Base-by-base conservation (phyloP, 2,329 filamentous ascomycete species). In the Pyrenophora graminea region DNA sequence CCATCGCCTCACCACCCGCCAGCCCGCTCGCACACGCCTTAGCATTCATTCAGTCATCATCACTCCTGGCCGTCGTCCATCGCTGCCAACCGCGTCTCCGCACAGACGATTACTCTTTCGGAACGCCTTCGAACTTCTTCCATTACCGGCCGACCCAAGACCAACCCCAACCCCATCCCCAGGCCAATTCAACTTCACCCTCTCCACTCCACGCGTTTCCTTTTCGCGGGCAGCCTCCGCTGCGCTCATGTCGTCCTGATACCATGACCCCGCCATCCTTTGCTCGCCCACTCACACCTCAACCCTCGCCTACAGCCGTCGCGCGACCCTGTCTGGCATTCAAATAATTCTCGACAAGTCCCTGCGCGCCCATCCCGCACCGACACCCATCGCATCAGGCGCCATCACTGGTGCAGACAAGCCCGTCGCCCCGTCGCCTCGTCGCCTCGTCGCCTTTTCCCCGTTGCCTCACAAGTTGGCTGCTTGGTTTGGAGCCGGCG, bases 381-480 rank as follows among this genome's bases (percentile, higher is more conserved):
- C 51, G 37, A 12, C 41, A 13, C 23, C 42, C 47, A 31, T 39
- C 45, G 39, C 44, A 12, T 18, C 43, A 18, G 41, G 15, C 55
- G 30, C 33, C 39, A 38, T 40, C 38, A 42, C 46, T 25, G 43
- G 18, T 21, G n/a, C 34, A 34, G 36, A 19, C 12, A 37, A 37
- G 42, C 51, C 32, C 39, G 42, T 36, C 54, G 47, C 37, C 45
- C 5, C 34, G 13, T 37, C 51, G 41, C 52, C 19, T 33, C 39
- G 42, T 36, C 54, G 47, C 37, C 45, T 6, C 34, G 13, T 37
- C 51, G 41, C 52, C 19, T 33, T 18, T 51, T 17, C 43, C 51
- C 56, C 56, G 68, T 72, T 71, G 69, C 71, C 71, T 71, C 70
- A 66, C 70, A 67, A 46, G 64, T 70, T 70, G 68, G 70, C 58